Evolutionary conservation across 1,284 basidiomycete genomes (phyloP).

Genomic region (Ceratobasidium sp.): DNA sequence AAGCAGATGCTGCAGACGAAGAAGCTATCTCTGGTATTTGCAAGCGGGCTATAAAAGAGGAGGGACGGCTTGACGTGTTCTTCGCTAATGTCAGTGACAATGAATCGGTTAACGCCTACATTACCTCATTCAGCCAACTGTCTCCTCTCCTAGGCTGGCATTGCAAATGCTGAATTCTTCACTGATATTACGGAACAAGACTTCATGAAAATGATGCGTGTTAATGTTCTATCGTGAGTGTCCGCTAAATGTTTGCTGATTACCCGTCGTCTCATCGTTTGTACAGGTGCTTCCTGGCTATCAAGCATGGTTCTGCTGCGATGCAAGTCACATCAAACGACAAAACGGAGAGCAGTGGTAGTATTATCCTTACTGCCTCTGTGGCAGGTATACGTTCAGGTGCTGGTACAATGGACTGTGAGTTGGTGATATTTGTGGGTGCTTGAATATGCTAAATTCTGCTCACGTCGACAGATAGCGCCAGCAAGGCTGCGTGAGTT

Average conservation of each 20-base stretch:
- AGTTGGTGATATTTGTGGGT: conserved; percentile 47
- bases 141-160: conserved; percentile 67
- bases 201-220: conserved; percentile 78
- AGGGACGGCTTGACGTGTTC: conserved; percentile 89
- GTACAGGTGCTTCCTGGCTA: conserved; percentile 83
- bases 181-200: conserved; percentile 66
- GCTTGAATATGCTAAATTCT: conserved; percentile 39
- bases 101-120: no score
- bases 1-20: conserved; percentile 87
- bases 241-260: background rate
- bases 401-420: conserved; percentile 86
- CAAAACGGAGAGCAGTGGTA: conserved; percentile 75
- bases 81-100: conserved; percentile 86
- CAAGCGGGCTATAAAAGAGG: conserved; percentile 75
- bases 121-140: no score
- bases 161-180: conserved; percentile 22
- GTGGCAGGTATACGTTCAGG: conserved; percentile 88
- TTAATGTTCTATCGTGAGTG: conserved; percentile 84
- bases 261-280: background rate
- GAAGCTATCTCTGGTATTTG: conserved; percentile 72
- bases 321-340: conserved; percentile 75
- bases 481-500: conserved; percentile 86
- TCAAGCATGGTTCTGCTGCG: conserved; percentile 83
- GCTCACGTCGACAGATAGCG: conserved; percentile 72
- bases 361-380: conserved; percentile 90